Evolutionary conservation across 768 basidiomycete species (phyloP), one percentile per base, ranked within the genome.

Genomic region (Holtermanniella nyarrowii): DNA sequence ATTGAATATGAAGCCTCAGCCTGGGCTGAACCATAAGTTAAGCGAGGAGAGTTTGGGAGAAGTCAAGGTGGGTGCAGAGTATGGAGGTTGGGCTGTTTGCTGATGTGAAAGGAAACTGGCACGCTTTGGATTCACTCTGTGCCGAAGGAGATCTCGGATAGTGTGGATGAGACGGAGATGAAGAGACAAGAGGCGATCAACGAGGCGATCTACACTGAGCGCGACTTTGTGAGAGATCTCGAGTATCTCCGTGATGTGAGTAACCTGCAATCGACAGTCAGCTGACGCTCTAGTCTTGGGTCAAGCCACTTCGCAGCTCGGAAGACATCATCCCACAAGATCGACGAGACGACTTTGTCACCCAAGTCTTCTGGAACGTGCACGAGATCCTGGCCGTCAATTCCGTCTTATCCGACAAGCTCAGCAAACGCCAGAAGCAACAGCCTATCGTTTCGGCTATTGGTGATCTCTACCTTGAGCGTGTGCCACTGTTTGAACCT

Each of bases 361-460:
- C 82, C 23, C 91, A 95, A 65, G 90, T 97, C 42, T 97, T 99
- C 73, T 97, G 95, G 95, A 99, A 99, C 68, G 78, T 96, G 20
- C 80, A 84, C 59, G 90, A 95, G 58, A 90, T 99, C 60, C 84
- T 96, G 50, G 79, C 80, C 0, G 90, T 96, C 59, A 96, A 93
- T 70, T 86, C 80, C 1, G 79, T 84, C 16, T 77, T 99, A n/a
- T 83, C 89, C 2, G 95, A 99, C 65, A 84, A 87, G 4, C 78
- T 99, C 47, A 91, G 83, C 58, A 95, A 91, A 73, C 81, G 95
- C 7, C 95, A 97, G 72, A 96, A 97, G 68, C 82, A 84, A 22
- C 88, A 86, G 59, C 90, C 89, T 12, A 84, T 99, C 4, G 91
- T 99, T 26, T 85, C 90, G 62, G 77, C 80, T 49, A 85, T 99